Conservation (phyloP, 2,329 filamentous ascomycete species). For the Zalaria sp. region DNA sequence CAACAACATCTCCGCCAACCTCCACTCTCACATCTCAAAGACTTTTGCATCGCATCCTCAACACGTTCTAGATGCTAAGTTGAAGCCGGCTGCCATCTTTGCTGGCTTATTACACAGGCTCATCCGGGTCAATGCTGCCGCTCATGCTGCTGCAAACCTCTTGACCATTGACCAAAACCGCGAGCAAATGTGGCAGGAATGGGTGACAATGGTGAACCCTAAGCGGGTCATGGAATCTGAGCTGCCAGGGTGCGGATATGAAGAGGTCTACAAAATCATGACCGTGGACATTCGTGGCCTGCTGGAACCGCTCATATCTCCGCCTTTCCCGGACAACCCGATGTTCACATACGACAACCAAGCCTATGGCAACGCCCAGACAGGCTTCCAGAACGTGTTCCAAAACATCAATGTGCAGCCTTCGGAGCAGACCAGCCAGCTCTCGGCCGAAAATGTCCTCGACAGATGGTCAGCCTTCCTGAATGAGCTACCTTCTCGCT, state of each 20-base stretch:
- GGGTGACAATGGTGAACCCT: conserved; percentile 50
- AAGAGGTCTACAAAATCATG: conserved; percentile 41
- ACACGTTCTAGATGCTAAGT: conserved; percentile 76
- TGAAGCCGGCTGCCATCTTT: conserved; percentile 80
- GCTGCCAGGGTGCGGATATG: conserved; percentile 38
- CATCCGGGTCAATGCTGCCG: conserved; percentile 81
- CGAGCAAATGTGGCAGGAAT: conserved; percentile 91
- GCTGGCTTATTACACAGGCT: conserved; percentile 74
- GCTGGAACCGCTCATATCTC: conserved; percentile 48
- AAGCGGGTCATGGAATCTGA: conserved; percentile 43
- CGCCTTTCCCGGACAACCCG: conserved; percentile 18
- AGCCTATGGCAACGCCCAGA: conserved; percentile 25
- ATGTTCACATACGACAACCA: conserved; percentile 20
- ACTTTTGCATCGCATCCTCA: conserved; percentile 74
- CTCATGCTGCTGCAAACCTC: conserved; percentile 87
- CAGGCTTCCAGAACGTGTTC: conserved; percentile 28
- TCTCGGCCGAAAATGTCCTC: conserved; percentile 47
- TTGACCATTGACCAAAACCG: conserved; percentile 78
- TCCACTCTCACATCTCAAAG: conserved; percentile 69
- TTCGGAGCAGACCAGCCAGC: conserved; percentile 12
- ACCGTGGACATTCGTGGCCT: conserved; percentile 52
- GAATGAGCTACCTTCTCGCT: conserved; percentile 51
- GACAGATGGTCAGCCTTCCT: conserved; percentile 69
- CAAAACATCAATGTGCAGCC: conserved; percentile 10
- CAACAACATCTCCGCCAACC: conserved; percentile 66